Conservation (phyloP, 805 yeast species). For the Pichia cephalocereana region DNA sequence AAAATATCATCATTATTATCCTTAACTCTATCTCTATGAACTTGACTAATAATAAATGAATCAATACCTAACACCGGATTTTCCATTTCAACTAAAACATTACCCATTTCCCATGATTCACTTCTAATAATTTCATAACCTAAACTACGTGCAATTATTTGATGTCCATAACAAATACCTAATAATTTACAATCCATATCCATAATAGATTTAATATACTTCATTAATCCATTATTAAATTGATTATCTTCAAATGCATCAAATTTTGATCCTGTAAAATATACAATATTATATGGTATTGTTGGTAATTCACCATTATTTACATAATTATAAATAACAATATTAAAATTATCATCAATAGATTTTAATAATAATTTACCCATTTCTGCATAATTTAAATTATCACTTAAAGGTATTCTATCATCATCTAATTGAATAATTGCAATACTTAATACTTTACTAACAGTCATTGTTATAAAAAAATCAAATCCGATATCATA, state of each 20-base stretch:
- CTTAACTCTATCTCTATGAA: constrained; percentile 50
- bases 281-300: constrained; percentile 30
- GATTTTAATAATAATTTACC: constrained; percentile 21
- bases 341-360: not conserved
- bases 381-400: constrained; percentile 43
- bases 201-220: constrained; percentile 22
- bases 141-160: constrained; percentile 56
- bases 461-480: no score
- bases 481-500: no score
- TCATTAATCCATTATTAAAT: constrained; percentile 27
- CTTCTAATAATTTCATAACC: constrained; percentile 54
- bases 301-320: constrained; percentile 16
- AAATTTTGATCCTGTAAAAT: constrained; percentile 44
- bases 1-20: constrained; percentile 20
- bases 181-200: constrained; percentile 23
- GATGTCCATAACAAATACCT: constrained; percentile 88
- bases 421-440: constrained; percentile 9
- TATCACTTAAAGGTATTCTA: constrained; percentile 17
- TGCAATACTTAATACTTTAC: constrained; percentile 3
- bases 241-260: constrained; percentile 41
- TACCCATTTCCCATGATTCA: constrained; percentile 69
- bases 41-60: constrained; percentile 33
- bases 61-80: constrained; percentile 12
- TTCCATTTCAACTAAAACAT: constrained; percentile 33
- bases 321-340: constrained; percentile 27